A percentile compares a stretch with the other conserved stretches of the same genome.
These are phyloP conservation scores for Abrus precatorius DNA, from an alignment of 306 rosid genomes.

Conservation along the genomic window DNA sequence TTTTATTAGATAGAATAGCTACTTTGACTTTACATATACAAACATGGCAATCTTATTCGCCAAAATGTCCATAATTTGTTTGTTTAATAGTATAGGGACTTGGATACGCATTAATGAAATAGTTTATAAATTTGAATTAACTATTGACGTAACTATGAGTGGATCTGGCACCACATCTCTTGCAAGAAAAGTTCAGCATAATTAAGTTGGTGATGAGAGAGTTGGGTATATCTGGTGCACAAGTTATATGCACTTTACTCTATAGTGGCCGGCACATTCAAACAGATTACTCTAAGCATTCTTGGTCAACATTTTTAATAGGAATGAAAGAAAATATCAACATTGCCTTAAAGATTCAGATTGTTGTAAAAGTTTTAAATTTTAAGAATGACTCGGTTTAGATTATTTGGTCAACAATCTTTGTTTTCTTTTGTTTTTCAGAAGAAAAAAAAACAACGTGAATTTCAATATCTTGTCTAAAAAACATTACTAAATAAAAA, in stretches of 20 bases:
- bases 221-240: constrained; percentile 43
- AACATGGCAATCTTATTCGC: background rate
- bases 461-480: no score
- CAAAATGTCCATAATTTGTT: constrained; percentile 14
- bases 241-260: constrained; percentile 52
- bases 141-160: background rate
- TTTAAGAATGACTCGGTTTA: background rate
- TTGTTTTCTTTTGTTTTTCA: background rate
- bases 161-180: constrained; percentile 9
- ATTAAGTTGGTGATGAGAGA: constrained; percentile 24
- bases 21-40: background rate
- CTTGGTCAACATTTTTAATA: background rate
- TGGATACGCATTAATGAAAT: no score
- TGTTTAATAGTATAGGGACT: no score
- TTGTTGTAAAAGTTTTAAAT: background rate
- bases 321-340: background rate
- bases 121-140: background rate
- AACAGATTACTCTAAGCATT: background rate
- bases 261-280: background rate
- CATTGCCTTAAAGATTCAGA: background rate
- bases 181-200: constrained; percentile 53
- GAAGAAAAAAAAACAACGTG: no score
- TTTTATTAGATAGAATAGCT: background rate
- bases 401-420: background rate
- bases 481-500: no score